Evolutionary conservation across 352 stramenopile species (phyloP).

Genomic region (Globisporangium acanthophoron): DNA sequence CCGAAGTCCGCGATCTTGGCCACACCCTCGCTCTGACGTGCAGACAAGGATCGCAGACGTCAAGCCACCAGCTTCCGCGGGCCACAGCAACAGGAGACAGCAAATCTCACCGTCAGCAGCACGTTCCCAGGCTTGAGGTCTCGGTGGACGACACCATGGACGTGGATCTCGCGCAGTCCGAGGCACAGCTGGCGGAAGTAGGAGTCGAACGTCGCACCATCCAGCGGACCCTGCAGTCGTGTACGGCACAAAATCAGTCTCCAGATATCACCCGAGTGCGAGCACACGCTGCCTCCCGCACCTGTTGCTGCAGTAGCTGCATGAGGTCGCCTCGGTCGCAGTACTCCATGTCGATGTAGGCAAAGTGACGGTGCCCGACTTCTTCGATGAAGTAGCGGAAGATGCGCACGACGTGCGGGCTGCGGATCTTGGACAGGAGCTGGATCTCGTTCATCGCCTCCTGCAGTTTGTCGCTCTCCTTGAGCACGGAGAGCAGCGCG

Average conservation of each 20-base stretch:
- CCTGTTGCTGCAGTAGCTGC: constrained; percentile 30
- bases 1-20: constrained; percentile 81
- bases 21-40: constrained; percentile 40
- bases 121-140: constrained; percentile 80
- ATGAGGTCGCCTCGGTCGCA: constrained; percentile 58
- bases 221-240: constrained; percentile 28
- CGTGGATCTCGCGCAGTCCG: constrained; percentile 62
- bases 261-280: background rate
- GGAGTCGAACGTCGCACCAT: constrained; percentile 37
- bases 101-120: constrained; percentile 43
- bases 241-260: background rate
- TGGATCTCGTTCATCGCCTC: constrained; percentile 77
- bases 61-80: background rate
- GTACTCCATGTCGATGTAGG: constrained; percentile 84
- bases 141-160: constrained; percentile 58
- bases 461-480: constrained; percentile 77
- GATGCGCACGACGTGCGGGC: constrained; percentile 66
- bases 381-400: constrained; percentile 73
- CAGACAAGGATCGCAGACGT: background rate
- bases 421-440: constrained; percentile 50
- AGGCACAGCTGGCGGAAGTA: constrained; percentile 70
- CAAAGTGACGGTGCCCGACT: constrained; percentile 68
- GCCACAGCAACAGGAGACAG: background rate
- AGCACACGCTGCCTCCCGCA: background rate
- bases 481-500: constrained; percentile 47